Conservation (phyloP, 345 rosid genomes). For the Clarkia xantiana region DNA sequence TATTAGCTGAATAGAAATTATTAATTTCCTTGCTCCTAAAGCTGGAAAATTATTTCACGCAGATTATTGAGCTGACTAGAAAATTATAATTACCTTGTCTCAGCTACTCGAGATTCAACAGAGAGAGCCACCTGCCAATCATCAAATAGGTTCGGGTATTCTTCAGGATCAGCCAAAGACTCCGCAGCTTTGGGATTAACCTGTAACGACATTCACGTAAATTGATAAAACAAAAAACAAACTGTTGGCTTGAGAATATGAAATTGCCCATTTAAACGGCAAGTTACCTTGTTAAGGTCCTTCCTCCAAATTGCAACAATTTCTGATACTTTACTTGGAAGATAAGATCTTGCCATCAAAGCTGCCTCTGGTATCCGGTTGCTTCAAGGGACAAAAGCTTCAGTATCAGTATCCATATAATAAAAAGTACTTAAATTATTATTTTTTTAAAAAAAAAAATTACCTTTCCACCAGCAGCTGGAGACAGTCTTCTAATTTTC, state of each 20-base stretch:
- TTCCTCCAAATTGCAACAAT: conserved; percentile 94
- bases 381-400: conserved; percentile 27
- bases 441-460: conserved; percentile 1
- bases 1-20: too few species aligned
- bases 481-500: conserved; percentile 91
- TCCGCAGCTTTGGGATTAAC: conserved; percentile 97
- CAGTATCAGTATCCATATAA: too few species aligned
- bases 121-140: conserved; percentile 96
- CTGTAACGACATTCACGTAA: conserved; percentile 16
- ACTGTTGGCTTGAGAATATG: too few species aligned
- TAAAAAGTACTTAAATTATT: too few species aligned
- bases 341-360: conserved; percentile 93
- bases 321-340: conserved; percentile 97
- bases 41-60: too few species aligned
- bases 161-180: conserved; percentile 96
- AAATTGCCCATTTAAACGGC: not conserved
- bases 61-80: not conserved
- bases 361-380: conserved; percentile 99
- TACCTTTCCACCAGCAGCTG: conserved; percentile 90
- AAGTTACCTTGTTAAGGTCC: conserved; percentile 71
- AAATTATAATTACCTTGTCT: conserved; percentile 42
- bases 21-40: too few species aligned
- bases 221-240: too few species aligned
- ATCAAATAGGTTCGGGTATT: conserved; percentile 90
- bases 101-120: conserved; percentile 62